Conservation (phyloP, 2,329 filamentous ascomycete genomes). For the Phaeosphaeriaceae sp. region DNA sequence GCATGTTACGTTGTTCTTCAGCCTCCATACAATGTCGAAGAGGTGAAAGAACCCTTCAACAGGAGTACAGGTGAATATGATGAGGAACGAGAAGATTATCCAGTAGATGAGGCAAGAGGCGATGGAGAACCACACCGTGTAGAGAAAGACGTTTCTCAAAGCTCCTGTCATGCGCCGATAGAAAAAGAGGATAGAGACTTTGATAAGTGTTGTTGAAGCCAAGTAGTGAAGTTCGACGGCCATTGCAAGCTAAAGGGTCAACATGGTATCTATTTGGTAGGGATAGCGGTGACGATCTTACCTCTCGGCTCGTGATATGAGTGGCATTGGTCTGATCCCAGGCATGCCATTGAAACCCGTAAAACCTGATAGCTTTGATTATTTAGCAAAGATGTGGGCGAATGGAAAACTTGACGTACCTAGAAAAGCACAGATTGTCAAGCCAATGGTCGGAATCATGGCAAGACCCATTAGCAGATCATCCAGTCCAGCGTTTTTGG, state of each 20-base stretch:
- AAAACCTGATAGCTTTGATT: slow-evolving; percentile 28
- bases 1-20: slow-evolving; percentile 43
- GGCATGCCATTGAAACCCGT: slow-evolving; percentile 42
- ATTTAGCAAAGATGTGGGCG: slow-evolving; percentile 10
- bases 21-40: slow-evolving; percentile 42
- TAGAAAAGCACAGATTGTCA: slow-evolving; percentile 34
- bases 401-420: slow-evolving; percentile 19
- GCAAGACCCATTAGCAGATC: slow-evolving; percentile 55
- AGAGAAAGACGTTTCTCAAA: slow-evolving; percentile 45
- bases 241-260: slow-evolving; percentile 32
- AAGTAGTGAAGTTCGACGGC: slow-evolving; percentile 43
- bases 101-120: slow-evolving; percentile 48
- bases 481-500: slow-evolving; percentile 55
- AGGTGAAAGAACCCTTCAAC: slow-evolving; percentile 51
- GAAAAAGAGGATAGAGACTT: slow-evolving; percentile 45
- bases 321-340: slow-evolving; percentile 40
- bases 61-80: slow-evolving; percentile 48
- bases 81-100: slow-evolving; percentile 44
- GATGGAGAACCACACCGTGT: slow-evolving; percentile 48
- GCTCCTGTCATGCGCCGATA: slow-evolving; percentile 51
- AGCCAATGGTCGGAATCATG: slow-evolving; percentile 48
- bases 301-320: slow-evolving; percentile 28
- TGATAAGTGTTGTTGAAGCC: slow-evolving; percentile 30
- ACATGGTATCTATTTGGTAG: too few species aligned
- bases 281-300: slow-evolving; percentile 6